These are phyloP conservation scores for Colletotrichum sp. DNA, from an alignment of 2,329 filamentous ascomycete genomes.

Conservation along the genomic window DNA sequence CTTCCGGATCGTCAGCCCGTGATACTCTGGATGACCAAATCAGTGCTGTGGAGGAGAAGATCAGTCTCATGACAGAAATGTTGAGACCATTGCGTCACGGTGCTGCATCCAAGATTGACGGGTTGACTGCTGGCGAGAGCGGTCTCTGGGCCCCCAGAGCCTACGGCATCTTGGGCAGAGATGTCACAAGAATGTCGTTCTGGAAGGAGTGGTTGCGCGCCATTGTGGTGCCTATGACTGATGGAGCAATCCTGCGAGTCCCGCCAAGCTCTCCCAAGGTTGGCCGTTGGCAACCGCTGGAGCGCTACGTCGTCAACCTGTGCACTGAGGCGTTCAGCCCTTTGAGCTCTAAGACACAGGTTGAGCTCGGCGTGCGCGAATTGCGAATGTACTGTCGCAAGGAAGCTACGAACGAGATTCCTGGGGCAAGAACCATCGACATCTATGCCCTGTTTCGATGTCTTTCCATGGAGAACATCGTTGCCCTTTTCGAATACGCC, in stretches of 20 bases:
- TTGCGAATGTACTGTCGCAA: slow-evolving; percentile 90
- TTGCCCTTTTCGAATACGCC: slow-evolving; percentile 91
- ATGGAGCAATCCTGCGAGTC: slow-evolving; percentile 81
- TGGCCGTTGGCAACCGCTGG: slow-evolving; percentile 93
- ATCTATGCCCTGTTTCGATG: slow-evolving; percentile 92
- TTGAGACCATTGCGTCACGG: slow-evolving; percentile 90
- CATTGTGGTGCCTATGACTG: slow-evolving; percentile 93
- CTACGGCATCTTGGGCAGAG: slow-evolving; percentile 89
- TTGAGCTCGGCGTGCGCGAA: slow-evolving; percentile 89
- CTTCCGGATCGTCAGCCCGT: slow-evolving; percentile 80
- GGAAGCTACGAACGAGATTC: slow-evolving; percentile 91
- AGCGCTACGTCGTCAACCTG: slow-evolving; percentile 95
- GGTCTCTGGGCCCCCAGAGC: slow-evolving; percentile 95
- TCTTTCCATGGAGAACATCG: slow-evolving; percentile 88
- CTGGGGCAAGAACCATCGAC: slow-evolving; percentile 88
- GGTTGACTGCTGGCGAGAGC: slow-evolving; percentile 91
- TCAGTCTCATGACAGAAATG: slow-evolving; percentile 94
- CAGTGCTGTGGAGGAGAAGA: slow-evolving; percentile 95
- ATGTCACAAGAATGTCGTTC: slow-evolving; percentile 83
- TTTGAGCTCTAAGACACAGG: slow-evolving; percentile 91
- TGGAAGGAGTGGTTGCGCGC: slow-evolving; percentile 99
- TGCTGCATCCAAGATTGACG: slow-evolving; percentile 96
- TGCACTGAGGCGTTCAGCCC: slow-evolving; percentile 95
- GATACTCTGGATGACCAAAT: slow-evolving; percentile 93
- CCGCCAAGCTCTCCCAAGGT: slow-evolving; percentile 88